A percentile compares a stretch with the other conserved stretches of the same genome.
Evolutionary conservation across 106 monocot genomes (phyloP).

Genomic region (Agapanthus africanus): DNA sequence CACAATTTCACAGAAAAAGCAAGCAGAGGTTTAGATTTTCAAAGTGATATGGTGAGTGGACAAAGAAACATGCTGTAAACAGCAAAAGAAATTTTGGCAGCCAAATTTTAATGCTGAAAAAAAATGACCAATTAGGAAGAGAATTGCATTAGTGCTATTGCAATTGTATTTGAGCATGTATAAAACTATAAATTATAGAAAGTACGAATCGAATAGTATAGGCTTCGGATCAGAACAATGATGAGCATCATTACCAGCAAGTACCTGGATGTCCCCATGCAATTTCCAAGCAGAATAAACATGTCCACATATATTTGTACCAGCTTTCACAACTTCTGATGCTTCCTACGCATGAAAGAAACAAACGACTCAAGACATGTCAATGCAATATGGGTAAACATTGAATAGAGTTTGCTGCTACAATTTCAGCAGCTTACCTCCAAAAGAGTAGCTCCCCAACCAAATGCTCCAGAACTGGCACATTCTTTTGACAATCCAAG

Average conservation of each 20-base stretch:
- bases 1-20: background rate
- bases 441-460: slow-evolving; percentile 71
- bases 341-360: slow-evolving; percentile 64
- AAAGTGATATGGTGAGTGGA: background rate
- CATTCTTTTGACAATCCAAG: slow-evolving; percentile 79
- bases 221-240: background rate
- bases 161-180: background rate
- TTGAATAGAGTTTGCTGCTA: background rate
- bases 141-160: background rate
- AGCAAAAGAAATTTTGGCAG: background rate
- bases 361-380: background rate
- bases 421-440: slow-evolving; percentile 36
- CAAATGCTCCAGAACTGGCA: slow-evolving; percentile 67
- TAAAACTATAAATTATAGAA: background rate
- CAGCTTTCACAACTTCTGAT: slow-evolving; percentile 36
- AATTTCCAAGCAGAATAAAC: slow-evolving; percentile 79
- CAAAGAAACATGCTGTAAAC: background rate
- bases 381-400: background rate
- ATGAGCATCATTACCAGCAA: slow-evolving; percentile 19
- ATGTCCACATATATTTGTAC: slow-evolving; percentile 51
- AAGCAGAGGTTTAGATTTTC: background rate
- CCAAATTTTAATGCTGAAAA: background rate
- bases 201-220: background rate
- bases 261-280: slow-evolving; percentile 89
- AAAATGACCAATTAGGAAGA: background rate